phyloP scores from a whole-genome alignment of 2,329 filamentous ascomycete species.

The Curvularia verruculosa region DNA sequence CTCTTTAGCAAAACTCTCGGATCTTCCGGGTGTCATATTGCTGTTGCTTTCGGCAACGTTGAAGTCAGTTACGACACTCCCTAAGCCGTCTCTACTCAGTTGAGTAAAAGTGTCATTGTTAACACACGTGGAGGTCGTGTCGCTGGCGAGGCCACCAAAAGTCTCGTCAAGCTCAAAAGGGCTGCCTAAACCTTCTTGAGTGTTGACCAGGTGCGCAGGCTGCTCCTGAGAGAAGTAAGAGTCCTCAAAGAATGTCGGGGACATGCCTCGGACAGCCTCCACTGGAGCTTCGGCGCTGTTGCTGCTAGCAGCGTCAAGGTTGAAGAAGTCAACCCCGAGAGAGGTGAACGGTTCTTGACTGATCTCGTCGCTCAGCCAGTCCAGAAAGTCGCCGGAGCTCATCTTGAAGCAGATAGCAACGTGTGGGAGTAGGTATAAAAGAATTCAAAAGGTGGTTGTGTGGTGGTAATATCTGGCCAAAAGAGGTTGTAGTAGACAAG shows the following conservation, averaged over 20 bases:
- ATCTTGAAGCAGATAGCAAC: background rate
- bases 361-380: background rate
- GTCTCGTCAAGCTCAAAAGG: background rate
- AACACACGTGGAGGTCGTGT: background rate
- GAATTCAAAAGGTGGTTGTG: background rate
- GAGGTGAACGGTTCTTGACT: background rate
- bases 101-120: too few species aligned
- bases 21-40: too few species aligned
- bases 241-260: background rate
- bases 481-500: background rate
- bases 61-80: too few species aligned
- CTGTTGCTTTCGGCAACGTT: too few species aligned
- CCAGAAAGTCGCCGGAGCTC: background rate
- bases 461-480: background rate
- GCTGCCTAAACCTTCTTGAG: background rate
- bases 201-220: background rate
- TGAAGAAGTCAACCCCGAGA: too few species aligned
- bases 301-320: background rate
- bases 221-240: background rate
- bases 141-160: background rate
- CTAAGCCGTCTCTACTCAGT: too few species aligned
- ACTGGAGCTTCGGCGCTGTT: background rate
- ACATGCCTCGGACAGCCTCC: background rate
- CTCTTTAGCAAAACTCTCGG: too few species aligned
- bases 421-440: background rate